Conservation (phyloP, 495 filamentous ascomycete genomes). For the Aspergillus nidulans region DNA sequence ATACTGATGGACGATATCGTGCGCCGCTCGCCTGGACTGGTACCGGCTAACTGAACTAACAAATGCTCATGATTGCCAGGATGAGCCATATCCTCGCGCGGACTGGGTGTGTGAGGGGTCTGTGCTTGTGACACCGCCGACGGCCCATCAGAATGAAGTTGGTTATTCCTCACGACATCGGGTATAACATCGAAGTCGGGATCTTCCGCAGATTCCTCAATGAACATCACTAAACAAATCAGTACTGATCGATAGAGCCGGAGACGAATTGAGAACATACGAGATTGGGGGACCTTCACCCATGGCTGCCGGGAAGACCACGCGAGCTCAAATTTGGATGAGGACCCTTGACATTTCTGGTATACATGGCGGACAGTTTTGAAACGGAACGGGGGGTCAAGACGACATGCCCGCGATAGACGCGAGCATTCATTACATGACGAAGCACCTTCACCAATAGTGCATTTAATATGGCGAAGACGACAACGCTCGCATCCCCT, state of each 20-base stretch:
- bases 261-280: constrained; percentile 14
- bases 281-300: constrained; percentile 28
- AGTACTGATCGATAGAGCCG: background rate
- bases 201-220: constrained; percentile 25
- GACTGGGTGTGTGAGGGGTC: background rate
- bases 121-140: background rate
- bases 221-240: constrained; percentile 27
- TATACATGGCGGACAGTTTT: constrained; percentile 35
- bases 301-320: constrained; percentile 34
- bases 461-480: constrained; percentile 38
- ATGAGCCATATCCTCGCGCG: background rate
- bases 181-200: constrained; percentile 8
- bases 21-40: background rate
- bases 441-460: constrained; percentile 25
- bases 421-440: constrained; percentile 32
- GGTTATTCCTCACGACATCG: background rate
- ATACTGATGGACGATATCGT: constrained; percentile 9
- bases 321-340: constrained; percentile 30
- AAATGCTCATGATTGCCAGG: background rate
- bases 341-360: constrained; percentile 27
- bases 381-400: constrained; percentile 38
- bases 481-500: constrained; percentile 40
- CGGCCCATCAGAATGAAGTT: background rate
- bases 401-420: constrained; percentile 28
- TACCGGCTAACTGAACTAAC: background rate